Percentiles rank a stretch among this genome's conserved stretches.
These are phyloP conservation scores for Gardenia jasminoides DNA, from an alignment of 257 asterid genomes.

Conservation along the genomic window DNA sequence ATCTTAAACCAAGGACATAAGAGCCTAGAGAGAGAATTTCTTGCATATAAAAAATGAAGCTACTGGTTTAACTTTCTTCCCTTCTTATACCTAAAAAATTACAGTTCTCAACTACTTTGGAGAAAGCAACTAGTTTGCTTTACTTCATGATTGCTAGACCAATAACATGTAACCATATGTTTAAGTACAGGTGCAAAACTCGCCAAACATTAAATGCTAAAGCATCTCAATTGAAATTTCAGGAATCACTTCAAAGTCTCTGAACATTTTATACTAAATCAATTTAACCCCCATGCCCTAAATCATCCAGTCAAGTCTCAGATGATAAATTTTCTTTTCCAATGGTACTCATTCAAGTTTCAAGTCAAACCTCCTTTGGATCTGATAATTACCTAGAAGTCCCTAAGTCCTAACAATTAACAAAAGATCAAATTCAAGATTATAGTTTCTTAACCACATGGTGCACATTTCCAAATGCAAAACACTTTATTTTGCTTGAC, in stretches of 20 bases:
- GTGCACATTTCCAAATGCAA: neutral
- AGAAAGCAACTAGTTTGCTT: too few species aligned
- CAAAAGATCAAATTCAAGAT: neutral
- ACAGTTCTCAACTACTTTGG: neutral
- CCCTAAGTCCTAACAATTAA: neutral
- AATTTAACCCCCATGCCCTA: neutral
- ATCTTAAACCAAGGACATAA: neutral
- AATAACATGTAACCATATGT: too few species aligned
- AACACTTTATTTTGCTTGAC: neutral
- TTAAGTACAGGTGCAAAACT: neutral
- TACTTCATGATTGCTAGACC: neutral
- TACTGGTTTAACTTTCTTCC: neutral
- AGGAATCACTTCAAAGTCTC: neutral
- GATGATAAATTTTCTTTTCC: neutral
- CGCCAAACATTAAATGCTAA: neutral
- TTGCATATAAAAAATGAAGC: neutral
- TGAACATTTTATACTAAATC: neutral
- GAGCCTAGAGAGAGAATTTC: neutral
- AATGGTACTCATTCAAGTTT: neutral
- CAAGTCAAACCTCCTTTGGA: neutral
- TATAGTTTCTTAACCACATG: neutral
- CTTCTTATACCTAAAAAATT: neutral
- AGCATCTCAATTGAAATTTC: neutral
- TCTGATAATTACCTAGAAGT: neutral
- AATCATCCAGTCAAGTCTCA: neutral